Base-by-base conservation (phyloP, 345 rosid species). In the Isatis tinctoria region DNA sequence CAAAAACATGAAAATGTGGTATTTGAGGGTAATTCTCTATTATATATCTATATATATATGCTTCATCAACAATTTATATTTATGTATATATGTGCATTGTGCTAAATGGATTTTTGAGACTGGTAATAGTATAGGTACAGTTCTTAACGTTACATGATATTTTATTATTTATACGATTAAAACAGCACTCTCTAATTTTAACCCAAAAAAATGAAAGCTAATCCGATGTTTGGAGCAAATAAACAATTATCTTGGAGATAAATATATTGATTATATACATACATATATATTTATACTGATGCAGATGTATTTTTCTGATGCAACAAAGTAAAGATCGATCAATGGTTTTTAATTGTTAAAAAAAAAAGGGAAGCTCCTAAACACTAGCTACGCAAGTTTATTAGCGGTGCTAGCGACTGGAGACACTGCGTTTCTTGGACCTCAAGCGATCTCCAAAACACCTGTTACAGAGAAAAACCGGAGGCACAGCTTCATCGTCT, bases 391-490 rank as follows among this genome's bases (percentile, higher is more conserved):
- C 90, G 13, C 71, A 64, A 56, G 59, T 30, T 61, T 41, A 14
- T 13, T 14, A 41, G 13, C 16, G 16, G 30, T 20, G 13, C 62
- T 57, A 62, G 1, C 75, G 74, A 45, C 4, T 33, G 24, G 8
- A 11, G n/a, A 56, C 1, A 6, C 8, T 39, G 2, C 80, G 80
- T 77, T 77, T 77, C 72, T 77, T 77, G 68, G 72, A 8, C 49
- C 64, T 65, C 35, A 72, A 24, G 62, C 76, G 33, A 58, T 47
- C 68, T 30, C 33, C 36, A 59, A 12, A 22, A 71, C 81, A 78
- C 12, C 20, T 73, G 17, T 26, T n/a, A 49, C 93, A 88, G 6
- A 75, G 66, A 74, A 86, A 88, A 43, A 72, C 70, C 7, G 57
- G 16, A 10, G 86, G 85, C 36, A 70, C 80, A 37, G 11, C 73